phyloP scores from a whole-genome alignment of 345 rosid genomes.

The Combretum micranthum region DNA sequence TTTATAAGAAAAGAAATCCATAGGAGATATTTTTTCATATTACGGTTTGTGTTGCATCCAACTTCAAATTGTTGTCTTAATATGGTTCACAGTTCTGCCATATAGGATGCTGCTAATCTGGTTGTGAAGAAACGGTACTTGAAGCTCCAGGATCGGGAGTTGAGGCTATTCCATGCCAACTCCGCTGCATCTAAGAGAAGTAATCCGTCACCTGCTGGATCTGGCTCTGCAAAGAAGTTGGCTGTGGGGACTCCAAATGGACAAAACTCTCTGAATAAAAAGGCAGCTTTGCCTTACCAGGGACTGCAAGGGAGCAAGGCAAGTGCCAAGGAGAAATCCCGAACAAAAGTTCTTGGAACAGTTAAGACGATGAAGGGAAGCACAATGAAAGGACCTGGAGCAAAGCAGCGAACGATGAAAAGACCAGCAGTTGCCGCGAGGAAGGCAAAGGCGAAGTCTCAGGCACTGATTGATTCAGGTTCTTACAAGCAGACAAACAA shows the following conservation, averaged over 20 bases:
- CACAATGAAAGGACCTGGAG: conserved; percentile 17
- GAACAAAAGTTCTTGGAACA: conserved; percentile 23
- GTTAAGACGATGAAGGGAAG: conserved; percentile 28
- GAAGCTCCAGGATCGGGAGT: conserved; percentile 73
- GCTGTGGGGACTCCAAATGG: conserved; percentile 28
- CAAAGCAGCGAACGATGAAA: conserved; percentile 36
- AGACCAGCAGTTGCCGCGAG: conserved; percentile 86
- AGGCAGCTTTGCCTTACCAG: conserved; percentile 51
- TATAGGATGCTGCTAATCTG: conserved; percentile 74
- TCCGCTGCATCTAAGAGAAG: conserved; percentile 68
- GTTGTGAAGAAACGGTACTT: conserved; percentile 49
- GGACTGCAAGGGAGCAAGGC: conserved; percentile 82
- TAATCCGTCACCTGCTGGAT: conserved; percentile 23
- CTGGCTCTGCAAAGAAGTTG: conserved; percentile 38
- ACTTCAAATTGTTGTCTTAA: background rate
- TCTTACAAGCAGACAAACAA: conserved; percentile 31
- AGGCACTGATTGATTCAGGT: conserved; percentile 26
- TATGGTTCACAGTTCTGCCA: background rate
- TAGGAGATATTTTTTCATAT: background rate
- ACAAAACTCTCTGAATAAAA: conserved; percentile 14
- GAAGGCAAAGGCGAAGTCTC: conserved; percentile 42
- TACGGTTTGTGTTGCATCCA: background rate
- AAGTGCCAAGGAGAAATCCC: conserved; percentile 42
- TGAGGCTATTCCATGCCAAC: conserved; percentile 59
- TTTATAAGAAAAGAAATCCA: background rate